phyloP scores from a whole-genome alignment of 495 filamentous ascomycete genomes.

The Viridothelium virens region DNA sequence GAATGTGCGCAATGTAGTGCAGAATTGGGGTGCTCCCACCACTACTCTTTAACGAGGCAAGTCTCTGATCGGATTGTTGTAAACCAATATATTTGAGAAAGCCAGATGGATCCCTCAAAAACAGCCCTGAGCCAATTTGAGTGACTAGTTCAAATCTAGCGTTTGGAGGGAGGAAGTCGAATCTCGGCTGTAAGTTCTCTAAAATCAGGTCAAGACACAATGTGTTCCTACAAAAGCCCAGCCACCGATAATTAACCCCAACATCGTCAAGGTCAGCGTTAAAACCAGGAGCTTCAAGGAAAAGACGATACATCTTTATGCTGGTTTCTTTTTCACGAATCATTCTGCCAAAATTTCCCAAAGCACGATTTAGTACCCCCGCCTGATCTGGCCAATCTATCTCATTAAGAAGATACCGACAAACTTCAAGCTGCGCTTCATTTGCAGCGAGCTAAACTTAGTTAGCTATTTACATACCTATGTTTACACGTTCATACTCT shows the following conservation, averaged over 20 bases:
- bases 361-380: background rate
- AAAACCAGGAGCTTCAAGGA: background rate
- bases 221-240: background rate
- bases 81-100: background rate
- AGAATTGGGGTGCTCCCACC: background rate
- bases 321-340: background rate
- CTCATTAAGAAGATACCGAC: background rate
- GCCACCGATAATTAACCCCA: too few relatives aligned
- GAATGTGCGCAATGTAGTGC: background rate
- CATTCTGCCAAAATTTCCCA: background rate
- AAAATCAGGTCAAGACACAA: background rate
- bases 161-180: background rate
- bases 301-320: background rate
- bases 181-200: background rate
- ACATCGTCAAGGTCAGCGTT: too few relatives aligned
- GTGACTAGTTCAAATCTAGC: background rate
- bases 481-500: background rate
- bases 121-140: background rate
- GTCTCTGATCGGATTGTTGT: background rate
- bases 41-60: background rate
- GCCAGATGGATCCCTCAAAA: background rate
- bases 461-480: too few relatives aligned
- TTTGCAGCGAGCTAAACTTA: background rate
- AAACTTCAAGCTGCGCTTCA: background rate
- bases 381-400: background rate